phyloP scores from a whole-genome alignment of 139 green algal species.

The Pleodorina starrii region DNA sequence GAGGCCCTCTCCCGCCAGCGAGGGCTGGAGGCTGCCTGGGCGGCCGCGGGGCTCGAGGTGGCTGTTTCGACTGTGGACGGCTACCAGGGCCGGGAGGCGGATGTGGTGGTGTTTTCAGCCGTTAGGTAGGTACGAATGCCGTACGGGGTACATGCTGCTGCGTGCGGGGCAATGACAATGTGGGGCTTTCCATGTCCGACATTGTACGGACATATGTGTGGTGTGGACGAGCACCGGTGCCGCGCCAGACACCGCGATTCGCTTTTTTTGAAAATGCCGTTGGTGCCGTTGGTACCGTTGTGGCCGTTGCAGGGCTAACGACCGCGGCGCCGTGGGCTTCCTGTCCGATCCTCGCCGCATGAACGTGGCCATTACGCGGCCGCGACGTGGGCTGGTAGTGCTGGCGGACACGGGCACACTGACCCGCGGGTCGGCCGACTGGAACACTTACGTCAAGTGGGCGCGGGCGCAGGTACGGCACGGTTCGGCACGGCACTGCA shows the following conservation, averaged over 20 bases:
- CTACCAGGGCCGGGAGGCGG: slow-evolving; percentile 76
- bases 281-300: no score
- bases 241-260: no score
- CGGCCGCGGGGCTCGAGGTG: slow-evolving; percentile 9
- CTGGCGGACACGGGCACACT: slow-evolving; percentile 58
- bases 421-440: slow-evolving; percentile 24
- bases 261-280: no score
- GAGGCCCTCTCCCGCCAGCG: slow-evolving; percentile 43
- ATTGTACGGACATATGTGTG: no score
- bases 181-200: no score
- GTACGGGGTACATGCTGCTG: no score
- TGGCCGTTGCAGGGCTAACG: slow-evolving; percentile 57
- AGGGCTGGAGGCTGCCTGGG: background rate
- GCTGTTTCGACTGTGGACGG: slow-evolving; percentile 68
- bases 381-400: slow-evolving; percentile 68
- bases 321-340: slow-evolving; percentile 81
- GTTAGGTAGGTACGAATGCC: slow-evolving; percentile 18
- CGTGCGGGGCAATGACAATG: no score
- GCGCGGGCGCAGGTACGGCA: background rate
- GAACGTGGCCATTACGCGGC: slow-evolving; percentile 93
- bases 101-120: slow-evolving; percentile 75
- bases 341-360: slow-evolving; percentile 86
- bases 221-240: no score
- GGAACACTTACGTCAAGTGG: slow-evolving; percentile 52
- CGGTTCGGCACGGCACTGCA: no score